Percentiles rank a stretch among this genome's conserved stretches.
These are phyloP conservation scores for Penicillium rolfsii DNA, from an alignment of 2,329 filamentous ascomycete species.

Conservation along the genomic window DNA sequence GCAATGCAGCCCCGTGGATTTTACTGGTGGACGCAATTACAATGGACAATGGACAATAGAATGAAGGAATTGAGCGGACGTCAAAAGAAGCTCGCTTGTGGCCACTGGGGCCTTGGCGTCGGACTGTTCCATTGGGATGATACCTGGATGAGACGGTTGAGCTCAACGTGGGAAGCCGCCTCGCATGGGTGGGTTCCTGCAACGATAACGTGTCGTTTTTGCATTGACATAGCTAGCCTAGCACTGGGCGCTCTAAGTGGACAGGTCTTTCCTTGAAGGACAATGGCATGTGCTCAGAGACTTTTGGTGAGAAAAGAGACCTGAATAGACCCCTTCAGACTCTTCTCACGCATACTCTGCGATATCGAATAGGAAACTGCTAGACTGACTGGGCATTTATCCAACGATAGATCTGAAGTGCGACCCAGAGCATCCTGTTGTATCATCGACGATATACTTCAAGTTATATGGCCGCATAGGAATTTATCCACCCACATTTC, in stretches of 20 bases:
- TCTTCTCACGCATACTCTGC: neutral
- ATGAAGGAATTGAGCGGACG: neutral
- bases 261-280: neutral
- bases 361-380: neutral
- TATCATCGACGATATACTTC: no score
- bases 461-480: no score
- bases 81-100: neutral
- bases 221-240: neutral
- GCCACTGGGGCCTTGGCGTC: neutral
- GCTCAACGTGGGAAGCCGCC: no score
- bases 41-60: no score
- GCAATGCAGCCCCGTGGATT: slow-evolving; percentile 8
- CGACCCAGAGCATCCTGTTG: no score
- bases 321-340: neutral
- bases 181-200: neutral
- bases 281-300: no score
- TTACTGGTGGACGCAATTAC: neutral
- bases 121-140: no score
- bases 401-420: neutral
- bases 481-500: no score
- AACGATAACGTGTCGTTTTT: no score
- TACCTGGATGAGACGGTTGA: no score
- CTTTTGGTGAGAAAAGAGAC: neutral
- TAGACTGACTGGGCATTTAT: neutral
- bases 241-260: neutral